Conservation (phyloP, 176 grass and related monocot species). For the Echinochloa phyllopogon region DNA sequence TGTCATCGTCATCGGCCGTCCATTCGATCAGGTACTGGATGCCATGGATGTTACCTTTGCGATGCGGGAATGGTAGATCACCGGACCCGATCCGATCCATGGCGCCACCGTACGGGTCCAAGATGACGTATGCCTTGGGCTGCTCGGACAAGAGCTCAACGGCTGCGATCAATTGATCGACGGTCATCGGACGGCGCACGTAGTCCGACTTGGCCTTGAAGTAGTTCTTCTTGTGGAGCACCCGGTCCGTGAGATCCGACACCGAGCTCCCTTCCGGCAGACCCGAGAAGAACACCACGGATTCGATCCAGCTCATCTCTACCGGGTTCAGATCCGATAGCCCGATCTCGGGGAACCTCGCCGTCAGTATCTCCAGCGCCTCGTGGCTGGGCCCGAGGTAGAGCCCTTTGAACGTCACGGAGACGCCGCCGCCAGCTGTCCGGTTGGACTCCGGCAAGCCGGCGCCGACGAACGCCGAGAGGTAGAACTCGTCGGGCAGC, state of each 20-base stretch:
- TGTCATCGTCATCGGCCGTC: neutral
- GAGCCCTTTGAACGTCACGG: slow-evolving; percentile 71
- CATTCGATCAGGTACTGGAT: slow-evolving; percentile 72
- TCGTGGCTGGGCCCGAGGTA: slow-evolving; percentile 57
- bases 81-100: slow-evolving; percentile 52
- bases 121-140: slow-evolving; percentile 73
- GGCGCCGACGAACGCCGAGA: slow-evolving; percentile 74
- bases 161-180: slow-evolving; percentile 9
- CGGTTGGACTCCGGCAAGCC: slow-evolving; percentile 40
- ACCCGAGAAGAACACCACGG: slow-evolving; percentile 68
- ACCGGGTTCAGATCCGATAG: slow-evolving; percentile 3
- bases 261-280: slow-evolving; percentile 50
- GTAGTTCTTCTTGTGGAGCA: slow-evolving; percentile 59
- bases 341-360: slow-evolving; percentile 51
- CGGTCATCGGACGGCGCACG: slow-evolving; percentile 39
- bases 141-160: slow-evolving; percentile 38
- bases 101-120: slow-evolving; percentile 83
- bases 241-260: slow-evolving; percentile 50
- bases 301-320: slow-evolving; percentile 90
- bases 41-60: slow-evolving; percentile 63
- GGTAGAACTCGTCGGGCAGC: slow-evolving; percentile 82
- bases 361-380: slow-evolving; percentile 31
- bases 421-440: slow-evolving; percentile 49
- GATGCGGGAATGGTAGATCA: slow-evolving; percentile 68
- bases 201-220: slow-evolving; percentile 91